Evolutionary conservation across 768 basidiomycete genomes (phyloP), one percentile per base, ranked within the genome.

Genomic region (Ephemerocybe angulata): DNA sequence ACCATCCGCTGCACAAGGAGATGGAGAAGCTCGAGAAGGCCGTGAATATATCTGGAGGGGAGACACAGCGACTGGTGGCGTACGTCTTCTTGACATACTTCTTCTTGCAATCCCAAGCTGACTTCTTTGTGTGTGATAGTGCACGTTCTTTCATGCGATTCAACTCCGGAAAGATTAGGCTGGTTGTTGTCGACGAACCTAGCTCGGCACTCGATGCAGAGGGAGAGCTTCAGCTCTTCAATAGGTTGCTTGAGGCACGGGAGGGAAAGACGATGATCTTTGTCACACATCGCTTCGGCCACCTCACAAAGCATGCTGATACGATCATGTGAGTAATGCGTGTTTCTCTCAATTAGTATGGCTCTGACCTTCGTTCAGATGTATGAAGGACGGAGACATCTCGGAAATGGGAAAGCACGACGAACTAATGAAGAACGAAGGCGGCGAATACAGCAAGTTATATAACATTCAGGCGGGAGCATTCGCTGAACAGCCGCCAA

Each of bases 131-230:
- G n/a, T 35, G 6, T 47, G 15, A 1, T 37, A 73, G 80, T 25
- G 75, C 79, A 13, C 77, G 79, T 7, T 71, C 71, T 7, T 80
- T 79, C 54, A 76, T 77, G 73, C 65, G 76, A 28, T 66, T 71
- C 49, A 68, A 66, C 29, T 73, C 69, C n/a, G 67, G 65, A 4
- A 64, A 74, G 3, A 70, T 77, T 24, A 74, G 71, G 27, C 75
- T 85, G 11, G 67, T 84, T 17, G 73, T 80, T 3, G 73, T 80
- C 2, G 85, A 86, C 56, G 84, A 86, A 61, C 82, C 84, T 0
- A 83, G 75, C 35, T 81, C 82, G 0, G 76, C 80, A 2, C 59
- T 85, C 37, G 85, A 86, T 50, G 75, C 85, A 8, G 65, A 77
- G 41, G 78, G 73, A 0, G 85, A 87, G 62, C 73, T 70, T 13